phyloP scores from a whole-genome alignment of 345 rosid species.

The Citrus medica region DNA sequence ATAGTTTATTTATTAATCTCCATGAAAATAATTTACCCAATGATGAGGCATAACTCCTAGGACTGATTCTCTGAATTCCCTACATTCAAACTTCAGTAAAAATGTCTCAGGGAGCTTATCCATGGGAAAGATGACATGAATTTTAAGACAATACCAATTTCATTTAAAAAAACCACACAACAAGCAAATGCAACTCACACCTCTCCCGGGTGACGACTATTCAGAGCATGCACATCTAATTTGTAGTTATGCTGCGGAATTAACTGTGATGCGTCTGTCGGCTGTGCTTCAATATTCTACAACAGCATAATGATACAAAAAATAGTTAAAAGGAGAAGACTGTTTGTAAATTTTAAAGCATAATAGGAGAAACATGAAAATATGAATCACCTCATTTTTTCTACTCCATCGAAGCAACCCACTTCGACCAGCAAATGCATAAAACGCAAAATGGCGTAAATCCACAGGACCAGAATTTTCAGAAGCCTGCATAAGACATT shows the following conservation, averaged over 20 bases:
- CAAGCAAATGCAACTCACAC: slow-evolving; percentile 31
- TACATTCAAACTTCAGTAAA: slow-evolving; percentile 77
- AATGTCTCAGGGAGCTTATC: slow-evolving; percentile 31
- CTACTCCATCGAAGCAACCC: slow-evolving; percentile 82
- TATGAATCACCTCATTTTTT: slow-evolving; percentile 70
- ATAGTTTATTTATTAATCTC: not conserved
- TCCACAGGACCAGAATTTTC: slow-evolving; percentile 69
- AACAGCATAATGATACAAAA: slow-evolving; percentile 25
- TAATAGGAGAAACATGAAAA: slow-evolving; percentile 1
- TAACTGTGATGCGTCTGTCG: slow-evolving; percentile 72
- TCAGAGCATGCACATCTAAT: slow-evolving; percentile 80
- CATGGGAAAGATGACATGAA: slow-evolving; percentile 13
- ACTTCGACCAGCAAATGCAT: slow-evolving; percentile 81
- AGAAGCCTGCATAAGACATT: slow-evolving; percentile 45
- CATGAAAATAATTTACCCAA: slow-evolving; percentile 60
- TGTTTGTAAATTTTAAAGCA: not conserved
- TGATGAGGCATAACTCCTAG: slow-evolving; percentile 95
- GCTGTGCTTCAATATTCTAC: slow-evolving; percentile 70
- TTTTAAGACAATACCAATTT: not conserved
- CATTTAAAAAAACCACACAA: not conserved
- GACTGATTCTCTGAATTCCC: slow-evolving; percentile 95
- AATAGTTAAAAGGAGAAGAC: slow-evolving; percentile 9
- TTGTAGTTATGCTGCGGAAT: slow-evolving; percentile 98
- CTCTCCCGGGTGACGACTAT: slow-evolving; percentile 93
- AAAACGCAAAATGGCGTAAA: slow-evolving; percentile 88